Evolutionary conservation across 2,329 filamentous ascomycete species (phyloP).

Genomic region (Onygena corvina): DNA sequence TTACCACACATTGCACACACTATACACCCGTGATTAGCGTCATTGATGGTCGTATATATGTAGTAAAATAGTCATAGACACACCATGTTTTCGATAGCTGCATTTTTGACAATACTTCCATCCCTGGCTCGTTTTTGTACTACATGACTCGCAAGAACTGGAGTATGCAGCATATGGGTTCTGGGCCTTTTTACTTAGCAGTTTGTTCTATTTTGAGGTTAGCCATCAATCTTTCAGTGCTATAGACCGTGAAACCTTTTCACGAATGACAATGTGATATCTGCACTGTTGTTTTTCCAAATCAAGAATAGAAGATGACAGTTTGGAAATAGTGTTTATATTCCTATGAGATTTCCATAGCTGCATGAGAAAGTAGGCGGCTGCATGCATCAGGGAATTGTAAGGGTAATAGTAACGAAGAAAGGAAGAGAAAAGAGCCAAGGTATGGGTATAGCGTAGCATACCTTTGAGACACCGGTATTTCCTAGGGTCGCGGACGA

Average conservation of each 20-base stretch:
- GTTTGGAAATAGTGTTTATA: too few species aligned
- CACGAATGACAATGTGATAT: too few species aligned
- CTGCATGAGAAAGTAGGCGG: too few species aligned
- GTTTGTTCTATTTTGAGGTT: conserved; percentile 43
- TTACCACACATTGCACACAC: conserved; percentile 55
- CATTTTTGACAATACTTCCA: conserved; percentile 50
- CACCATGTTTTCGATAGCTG: conserved; percentile 51
- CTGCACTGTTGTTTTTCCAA: too few species aligned
- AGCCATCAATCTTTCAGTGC: neutral
- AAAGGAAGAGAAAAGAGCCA: neutral
- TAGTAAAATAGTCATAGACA: conserved; percentile 16
- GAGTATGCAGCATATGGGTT: conserved; percentile 55
- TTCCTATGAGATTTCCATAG: too few species aligned
- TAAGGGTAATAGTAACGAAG: too few species aligned
- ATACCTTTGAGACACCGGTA: conserved; percentile 49
- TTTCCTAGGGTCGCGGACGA: conserved; percentile 45
- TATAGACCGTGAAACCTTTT: too few species aligned
- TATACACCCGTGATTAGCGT: conserved; percentile 21
- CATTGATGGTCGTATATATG: neutral
- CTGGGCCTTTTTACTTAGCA: conserved; percentile 52
- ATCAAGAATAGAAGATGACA: too few species aligned
- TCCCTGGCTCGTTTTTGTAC: conserved; percentile 51
- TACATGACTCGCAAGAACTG: conserved; percentile 50
- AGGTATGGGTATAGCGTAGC: conserved; percentile 11
- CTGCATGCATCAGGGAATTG: neutral